Base-by-base conservation (phyloP, 2,329 filamentous ascomycete genomes). In the Colletotrichum tanaceti region DNA sequence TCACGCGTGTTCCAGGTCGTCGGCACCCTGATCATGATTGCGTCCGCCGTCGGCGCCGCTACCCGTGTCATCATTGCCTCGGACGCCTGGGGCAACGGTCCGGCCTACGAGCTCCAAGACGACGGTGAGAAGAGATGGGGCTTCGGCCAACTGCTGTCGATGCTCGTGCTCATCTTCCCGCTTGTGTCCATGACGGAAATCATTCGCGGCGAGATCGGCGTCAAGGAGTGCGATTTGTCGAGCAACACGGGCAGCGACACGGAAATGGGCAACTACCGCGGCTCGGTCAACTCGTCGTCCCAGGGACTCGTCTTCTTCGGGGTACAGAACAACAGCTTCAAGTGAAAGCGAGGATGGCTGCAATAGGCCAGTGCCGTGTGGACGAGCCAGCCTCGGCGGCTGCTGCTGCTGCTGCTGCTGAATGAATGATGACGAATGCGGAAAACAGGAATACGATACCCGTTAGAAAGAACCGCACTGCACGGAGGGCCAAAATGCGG, bases 161-260 rank as follows among this genome's bases (percentile, higher is more conserved):
- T 90, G 71, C 77, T 90, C 71, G 79, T 91, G 73, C 79, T 90
- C 32, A 75, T 86, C n/a, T 77, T 91, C 73, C 88, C 89, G 1
- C 73, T 90, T 18, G 82, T 91, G 3, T 87, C 85, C 2, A 83
- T 84, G 2, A 75, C 90, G 35, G 89, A 91, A 75, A 88, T 91
- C 60, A 77, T 85, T 54, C 76, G 86, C 70, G 86, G 86, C 70
- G 82, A 84, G 74, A 78, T 81, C 46, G 77, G 78, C 44, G 79
- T 84, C 1, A 47, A 44, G 24, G 43, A 58, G 24, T 58, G 57
- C 52, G 58, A 67, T 43, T 52, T 66, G 44, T 44, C 58, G 14
- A 62, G 39, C 24, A 28, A 24, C 18, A n/a, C 28, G 5, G 44
- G 47, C 57, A 38, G 35, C 20, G 58, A 55, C 5, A 60, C 57